Evolutionary conservation across 257 asterid genomes (phyloP).

Genomic region (Sherardia arvensis): DNA sequence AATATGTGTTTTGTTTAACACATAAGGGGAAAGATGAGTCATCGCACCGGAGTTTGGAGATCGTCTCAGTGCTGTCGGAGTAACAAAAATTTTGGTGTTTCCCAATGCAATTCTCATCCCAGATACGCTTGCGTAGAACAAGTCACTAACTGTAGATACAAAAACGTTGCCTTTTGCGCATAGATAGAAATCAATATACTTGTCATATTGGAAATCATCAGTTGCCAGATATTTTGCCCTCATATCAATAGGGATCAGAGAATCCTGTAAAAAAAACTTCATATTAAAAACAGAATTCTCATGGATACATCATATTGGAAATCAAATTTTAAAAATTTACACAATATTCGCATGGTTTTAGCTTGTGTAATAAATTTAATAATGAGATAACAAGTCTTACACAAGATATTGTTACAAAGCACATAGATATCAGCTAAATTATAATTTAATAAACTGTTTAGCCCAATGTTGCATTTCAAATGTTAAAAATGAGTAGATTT

Average conservation of each 20-base stretch:
- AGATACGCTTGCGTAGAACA: constrained; percentile 38
- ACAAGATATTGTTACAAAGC: too few relatives aligned
- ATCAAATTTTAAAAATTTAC: not conserved
- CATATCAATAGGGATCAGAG: constrained; percentile 19
- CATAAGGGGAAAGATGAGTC: constrained; percentile 1
- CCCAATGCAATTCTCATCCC: constrained; percentile 51
- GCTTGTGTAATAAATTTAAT: too few relatives aligned
- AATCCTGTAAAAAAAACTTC: not conserved
- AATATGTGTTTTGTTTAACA: not conserved
- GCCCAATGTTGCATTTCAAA: not conserved
- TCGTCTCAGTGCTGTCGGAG: constrained; percentile 13
- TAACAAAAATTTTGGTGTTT: constrained; percentile 34
- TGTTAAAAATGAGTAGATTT: not conserved
- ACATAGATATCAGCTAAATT: too few relatives aligned
- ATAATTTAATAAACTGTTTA: too few relatives aligned
- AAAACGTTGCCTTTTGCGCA: constrained; percentile 39
- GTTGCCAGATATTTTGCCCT: constrained; percentile 18
- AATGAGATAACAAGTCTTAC: too few relatives aligned
- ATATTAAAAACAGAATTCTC: too few relatives aligned
- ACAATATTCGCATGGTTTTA: not conserved
- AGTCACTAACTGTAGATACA: constrained; percentile 22
- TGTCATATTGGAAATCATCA: constrained; percentile 20
- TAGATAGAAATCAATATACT: constrained; percentile 36
- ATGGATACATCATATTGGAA: too few relatives aligned
- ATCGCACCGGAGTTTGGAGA: constrained; percentile 6